Base-by-base conservation (phyloP, 768 basidiomycete species). In the Trametes villosa region DNA sequence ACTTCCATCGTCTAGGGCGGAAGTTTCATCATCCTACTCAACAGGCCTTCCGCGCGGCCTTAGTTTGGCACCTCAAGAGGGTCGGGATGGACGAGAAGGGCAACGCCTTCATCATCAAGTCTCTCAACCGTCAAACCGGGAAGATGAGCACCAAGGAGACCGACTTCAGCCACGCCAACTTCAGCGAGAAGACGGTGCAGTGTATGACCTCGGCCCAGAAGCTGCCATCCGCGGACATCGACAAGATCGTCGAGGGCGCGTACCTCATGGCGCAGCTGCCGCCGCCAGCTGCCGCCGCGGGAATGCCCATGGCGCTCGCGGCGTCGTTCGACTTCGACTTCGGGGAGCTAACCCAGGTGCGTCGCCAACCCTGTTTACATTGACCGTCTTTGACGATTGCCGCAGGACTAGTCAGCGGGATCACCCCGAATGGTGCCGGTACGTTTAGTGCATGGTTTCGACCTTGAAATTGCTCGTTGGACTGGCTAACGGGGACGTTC, bases 121-220 rank as follows among this genome's bases (percentile, higher is more conserved):
- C 24, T 31, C 6, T 52, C 51, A 52, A 52, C 38, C 17, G 4
- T 8, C 13, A 24, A 12, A 38, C 51, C 9, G 22, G 51, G 11
- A 52, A 52, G 24, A 13, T 8, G 36, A 52, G 51, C n/a, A 13
- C 9, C 47, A 38, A 52, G 34, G 51, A 52, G 20, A 40, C 51
- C 12, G 22, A 26, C 24, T 52, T 52, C 24, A 52, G 51, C 26
- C 8, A n/a, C 18, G 34, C 20, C 8, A 41, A 41, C 51, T 52
- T 53, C 38, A n/a, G 52, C 26, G 15, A n/a, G 1, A 53, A 22
- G 40, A 41, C 38, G 11, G 13, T 22, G 8, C n/a, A 53, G 11
- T 53, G 52, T 26, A 24, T 26, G 13, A 8, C 7, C 5, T 53
- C 52, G 3, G 52, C 38, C 24, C 20, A 15, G 8, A 40, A 49